These are phyloP conservation scores for Coccomyxa subellipsoidea DNA, from an alignment of 163 green algal species.

Conservation along the genomic window DNA sequence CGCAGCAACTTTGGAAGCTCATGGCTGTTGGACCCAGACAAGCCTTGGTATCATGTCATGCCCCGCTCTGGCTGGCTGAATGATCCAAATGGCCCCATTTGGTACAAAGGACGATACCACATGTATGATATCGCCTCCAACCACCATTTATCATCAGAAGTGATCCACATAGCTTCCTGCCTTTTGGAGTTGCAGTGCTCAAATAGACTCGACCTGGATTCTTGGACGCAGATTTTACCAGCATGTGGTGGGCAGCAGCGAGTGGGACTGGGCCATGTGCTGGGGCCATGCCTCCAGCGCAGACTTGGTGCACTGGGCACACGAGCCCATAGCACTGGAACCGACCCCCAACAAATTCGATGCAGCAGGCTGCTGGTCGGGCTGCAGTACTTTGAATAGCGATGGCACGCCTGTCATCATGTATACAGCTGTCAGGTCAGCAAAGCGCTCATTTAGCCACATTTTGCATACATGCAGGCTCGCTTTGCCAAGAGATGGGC, in stretches of 20 bases:
- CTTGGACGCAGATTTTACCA: constrained; percentile 61
- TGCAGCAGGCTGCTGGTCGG: constrained; percentile 33
- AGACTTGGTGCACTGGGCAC: constrained; percentile 63
- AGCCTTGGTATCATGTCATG: constrained; percentile 39
- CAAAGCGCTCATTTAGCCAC: not conserved
- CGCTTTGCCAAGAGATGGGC: too few species aligned
- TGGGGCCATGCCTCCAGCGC: constrained; percentile 68
- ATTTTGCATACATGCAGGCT: not conserved
- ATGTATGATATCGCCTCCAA: constrained; percentile 37
- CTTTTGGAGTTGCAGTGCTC: not conserved
- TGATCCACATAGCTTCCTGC: not conserved
- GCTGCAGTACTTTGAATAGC: constrained; percentile 31
- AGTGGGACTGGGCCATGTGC: constrained; percentile 67
- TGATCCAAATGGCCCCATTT: constrained; percentile 71
- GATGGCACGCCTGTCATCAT: constrained; percentile 54
- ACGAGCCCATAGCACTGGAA: constrained; percentile 57
- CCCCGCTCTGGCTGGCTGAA: constrained; percentile 44
- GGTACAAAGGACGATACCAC: constrained; percentile 62
- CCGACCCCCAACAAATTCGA: constrained; percentile 42
- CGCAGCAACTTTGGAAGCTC: not conserved
- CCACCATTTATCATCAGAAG: not conserved
- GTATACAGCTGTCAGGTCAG: constrained; percentile 57
- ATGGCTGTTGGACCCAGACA: constrained; percentile 30
- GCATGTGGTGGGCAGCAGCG: constrained; percentile 45
- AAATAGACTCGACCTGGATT: not conserved